Evolutionary conservation across 148 eudicot species (phyloP).

Genomic region (Linanthus parryae): DNA sequence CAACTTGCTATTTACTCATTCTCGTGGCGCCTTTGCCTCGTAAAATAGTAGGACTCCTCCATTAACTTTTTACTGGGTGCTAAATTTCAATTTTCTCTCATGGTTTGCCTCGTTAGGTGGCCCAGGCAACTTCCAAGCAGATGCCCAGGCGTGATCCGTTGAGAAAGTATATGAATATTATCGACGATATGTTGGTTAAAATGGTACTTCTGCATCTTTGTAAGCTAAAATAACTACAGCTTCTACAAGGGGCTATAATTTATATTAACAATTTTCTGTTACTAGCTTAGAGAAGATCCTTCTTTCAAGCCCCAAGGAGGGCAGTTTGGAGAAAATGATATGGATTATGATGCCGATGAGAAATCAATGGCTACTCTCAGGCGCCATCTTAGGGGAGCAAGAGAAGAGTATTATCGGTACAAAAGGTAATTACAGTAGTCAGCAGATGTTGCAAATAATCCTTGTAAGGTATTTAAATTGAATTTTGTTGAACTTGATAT

Average conservation of each 20-base stretch:
- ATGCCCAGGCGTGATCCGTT: conserved; percentile 92
- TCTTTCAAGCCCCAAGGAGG: conserved; percentile 96
- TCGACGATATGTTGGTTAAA: conserved; percentile 78
- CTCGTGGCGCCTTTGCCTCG: too few relatives aligned
- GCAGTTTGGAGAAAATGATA: conserved; percentile 81
- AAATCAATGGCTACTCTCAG: conserved; percentile 94
- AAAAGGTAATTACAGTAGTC: conserved; percentile 72
- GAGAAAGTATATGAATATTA: conserved; percentile 74
- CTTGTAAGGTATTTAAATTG: too few relatives aligned
- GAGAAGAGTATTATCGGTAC: conserved; percentile 79
- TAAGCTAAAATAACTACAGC: too few relatives aligned
- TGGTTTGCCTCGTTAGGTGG: conserved; percentile 41
- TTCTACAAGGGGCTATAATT: too few relatives aligned
- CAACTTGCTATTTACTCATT: too few relatives aligned
- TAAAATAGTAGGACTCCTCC: too few relatives aligned
- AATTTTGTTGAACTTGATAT: too few relatives aligned
- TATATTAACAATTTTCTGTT: conserved; percentile 8
- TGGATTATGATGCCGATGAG: conserved; percentile 94
- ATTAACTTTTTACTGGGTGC: too few relatives aligned
- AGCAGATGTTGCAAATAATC: neutral
- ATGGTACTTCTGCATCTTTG: conserved; percentile 46
- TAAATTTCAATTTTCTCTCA: neutral
- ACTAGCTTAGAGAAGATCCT: conserved; percentile 79
- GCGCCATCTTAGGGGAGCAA: conserved; percentile 76
- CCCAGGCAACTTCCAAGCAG: conserved; percentile 93